phyloP scores from a whole-genome alignment of 257 asterid species.

The Forsythia viridissima region DNA sequence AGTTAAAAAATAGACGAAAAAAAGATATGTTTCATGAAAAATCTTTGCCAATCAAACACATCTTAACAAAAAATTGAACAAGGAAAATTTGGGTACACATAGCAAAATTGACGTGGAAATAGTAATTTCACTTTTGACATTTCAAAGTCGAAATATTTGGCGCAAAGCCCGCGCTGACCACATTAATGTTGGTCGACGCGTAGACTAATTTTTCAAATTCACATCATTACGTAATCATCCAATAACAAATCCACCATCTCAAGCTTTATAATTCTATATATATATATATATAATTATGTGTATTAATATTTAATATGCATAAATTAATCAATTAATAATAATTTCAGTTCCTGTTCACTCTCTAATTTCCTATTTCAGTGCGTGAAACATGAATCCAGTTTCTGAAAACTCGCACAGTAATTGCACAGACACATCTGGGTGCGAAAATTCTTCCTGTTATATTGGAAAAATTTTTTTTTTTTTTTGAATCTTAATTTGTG shows the following conservation, averaged over 20 bases:
- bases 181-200: not conserved
- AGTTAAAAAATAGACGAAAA: too few species aligned
- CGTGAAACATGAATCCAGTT: not conserved
- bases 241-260: not conserved
- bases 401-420: not conserved
- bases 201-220: not conserved
- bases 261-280: not conserved
- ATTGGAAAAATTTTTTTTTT: not conserved
- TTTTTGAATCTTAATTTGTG: not conserved
- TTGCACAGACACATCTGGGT: not conserved
- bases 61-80: too few species aligned
- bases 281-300: not conserved
- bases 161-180: conserved; percentile 8
- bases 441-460: not conserved
- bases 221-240: not conserved
- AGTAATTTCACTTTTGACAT: not conserved
- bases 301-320: too few species aligned
- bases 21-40: too few species aligned
- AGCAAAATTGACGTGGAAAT: conserved; percentile 5
- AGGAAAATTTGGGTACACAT: not conserved
- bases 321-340: not conserved
- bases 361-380: not conserved
- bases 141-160: conserved; percentile 24
- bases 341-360: not conserved
- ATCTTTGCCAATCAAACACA: too few species aligned